These are phyloP conservation scores for Rhizomucor pusillus DNA, from an alignment of 371 early-diverging fungal genomes.

Conservation along the genomic window DNA sequence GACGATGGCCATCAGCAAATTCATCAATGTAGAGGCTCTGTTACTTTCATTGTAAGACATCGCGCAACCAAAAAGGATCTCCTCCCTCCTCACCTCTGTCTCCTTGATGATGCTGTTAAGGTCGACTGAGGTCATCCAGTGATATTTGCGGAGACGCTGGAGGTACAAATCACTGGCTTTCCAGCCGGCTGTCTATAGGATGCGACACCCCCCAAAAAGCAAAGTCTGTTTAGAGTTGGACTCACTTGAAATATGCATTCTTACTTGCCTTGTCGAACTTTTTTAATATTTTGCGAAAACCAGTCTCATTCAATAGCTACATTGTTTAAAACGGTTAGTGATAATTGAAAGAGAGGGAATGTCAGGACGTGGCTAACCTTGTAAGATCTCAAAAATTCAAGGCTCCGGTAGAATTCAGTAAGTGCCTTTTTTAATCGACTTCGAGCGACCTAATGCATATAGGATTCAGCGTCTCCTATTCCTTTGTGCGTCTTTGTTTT, in stretches of 20 bases:
- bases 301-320: slow-evolving; percentile 68
- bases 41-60: background rate
- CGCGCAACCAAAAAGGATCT: too few species aligned
- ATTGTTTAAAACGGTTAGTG: too few species aligned
- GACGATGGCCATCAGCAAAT: slow-evolving; percentile 68
- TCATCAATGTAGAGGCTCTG: slow-evolving; percentile 58
- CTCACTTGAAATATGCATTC: background rate
- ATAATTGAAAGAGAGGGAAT: too few species aligned
- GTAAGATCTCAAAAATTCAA: slow-evolving; percentile 75
- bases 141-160: slow-evolving; percentile 48
- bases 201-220: slow-evolving; percentile 15
- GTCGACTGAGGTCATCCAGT: slow-evolving; percentile 58
- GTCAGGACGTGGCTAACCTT: slow-evolving; percentile 26
- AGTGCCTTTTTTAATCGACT: slow-evolving; percentile 70
- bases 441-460: slow-evolving; percentile 48
- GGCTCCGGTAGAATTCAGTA: slow-evolving; percentile 75
- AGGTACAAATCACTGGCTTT: slow-evolving; percentile 53
- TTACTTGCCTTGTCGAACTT: slow-evolving; percentile 70
- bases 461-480: background rate
- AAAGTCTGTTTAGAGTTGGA: background rate
- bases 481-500: background rate
- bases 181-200: slow-evolving; percentile 44
- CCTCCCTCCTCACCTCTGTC: slow-evolving; percentile 49
- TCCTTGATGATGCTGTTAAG: slow-evolving; percentile 55
- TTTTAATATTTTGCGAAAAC: slow-evolving; percentile 75